These are phyloP conservation scores for Penicillium sp. DNA, from an alignment of 2,329 filamentous ascomycete genomes.

Conservation along the genomic window DNA sequence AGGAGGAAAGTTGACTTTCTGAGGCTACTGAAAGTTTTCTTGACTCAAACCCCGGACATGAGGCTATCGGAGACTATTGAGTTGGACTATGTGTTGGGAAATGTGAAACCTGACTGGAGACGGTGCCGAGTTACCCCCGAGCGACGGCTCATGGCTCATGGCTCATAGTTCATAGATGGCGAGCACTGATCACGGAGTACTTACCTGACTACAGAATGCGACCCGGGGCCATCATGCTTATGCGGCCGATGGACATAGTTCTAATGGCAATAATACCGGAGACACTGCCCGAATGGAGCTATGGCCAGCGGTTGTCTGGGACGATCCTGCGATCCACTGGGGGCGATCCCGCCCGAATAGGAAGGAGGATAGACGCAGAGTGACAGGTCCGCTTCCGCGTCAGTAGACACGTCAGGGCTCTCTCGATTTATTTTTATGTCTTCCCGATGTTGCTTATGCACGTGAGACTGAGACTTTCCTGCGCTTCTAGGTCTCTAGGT, in stretches of 20 bases:
- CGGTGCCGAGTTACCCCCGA: too few relatives aligned
- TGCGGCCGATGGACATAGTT: neutral
- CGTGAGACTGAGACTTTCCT: conserved; percentile 1
- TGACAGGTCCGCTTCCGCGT: conserved; percentile 10
- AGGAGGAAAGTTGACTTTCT: neutral
- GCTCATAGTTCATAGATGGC: too few relatives aligned
- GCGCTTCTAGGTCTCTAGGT: too few relatives aligned
- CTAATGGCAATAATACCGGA: conserved; percentile 12
- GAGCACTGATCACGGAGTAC: too few relatives aligned
- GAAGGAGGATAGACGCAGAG: conserved; percentile 20
- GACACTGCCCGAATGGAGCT: conserved; percentile 26
- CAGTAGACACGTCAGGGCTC: conserved; percentile 10
- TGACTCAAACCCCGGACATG: neutral
- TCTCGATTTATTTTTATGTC: neutral
- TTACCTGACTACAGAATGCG: neutral
- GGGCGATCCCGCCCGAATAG: conserved; percentile 19
- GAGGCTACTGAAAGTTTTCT: neutral
- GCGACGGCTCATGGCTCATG: too few relatives aligned
- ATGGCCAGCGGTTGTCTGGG: conserved; percentile 29
- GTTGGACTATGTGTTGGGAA: too few relatives aligned
- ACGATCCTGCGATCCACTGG: conserved; percentile 19
- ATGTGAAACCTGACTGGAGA: too few relatives aligned
- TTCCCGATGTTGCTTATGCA: neutral
- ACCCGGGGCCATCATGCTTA: neutral
- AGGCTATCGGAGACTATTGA: too few relatives aligned